Evolutionary conservation across 1,139 yeast genomes (phyloP).

Genomic region (Nakaseomyces bracarensis): DNA sequence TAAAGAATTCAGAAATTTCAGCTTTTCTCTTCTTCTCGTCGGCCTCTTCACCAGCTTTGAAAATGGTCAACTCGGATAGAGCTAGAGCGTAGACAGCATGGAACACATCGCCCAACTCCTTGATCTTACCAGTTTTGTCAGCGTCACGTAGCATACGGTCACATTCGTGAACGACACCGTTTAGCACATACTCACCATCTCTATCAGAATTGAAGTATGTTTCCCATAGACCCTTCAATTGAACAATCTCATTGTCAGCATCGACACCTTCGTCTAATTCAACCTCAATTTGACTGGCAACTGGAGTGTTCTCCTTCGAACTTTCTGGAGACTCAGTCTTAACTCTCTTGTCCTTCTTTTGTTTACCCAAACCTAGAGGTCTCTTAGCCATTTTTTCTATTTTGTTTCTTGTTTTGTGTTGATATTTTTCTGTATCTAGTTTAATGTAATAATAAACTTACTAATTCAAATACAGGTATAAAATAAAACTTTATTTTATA

Average conservation of each 20-base stretch:
- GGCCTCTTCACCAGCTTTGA: slow-evolving; percentile 35
- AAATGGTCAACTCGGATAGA: slow-evolving; percentile 57
- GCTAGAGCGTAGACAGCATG: slow-evolving; percentile 70
- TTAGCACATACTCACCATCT: slow-evolving; percentile 56
- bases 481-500: no score
- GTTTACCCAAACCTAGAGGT: slow-evolving; percentile 59
- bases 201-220: slow-evolving; percentile 48
- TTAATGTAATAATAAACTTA: no score
- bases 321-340: slow-evolving; percentile 11
- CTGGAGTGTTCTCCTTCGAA: slow-evolving; percentile 19
- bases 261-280: slow-evolving; percentile 64
- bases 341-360: slow-evolving; percentile 35
- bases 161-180: slow-evolving; percentile 88
- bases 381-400: slow-evolving; percentile 54
- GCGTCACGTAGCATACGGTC: slow-evolving; percentile 59
- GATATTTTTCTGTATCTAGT: no score
- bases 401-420: not conserved
- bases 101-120: slow-evolving; percentile 47
- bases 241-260: slow-evolving; percentile 70
- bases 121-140: slow-evolving; percentile 29
- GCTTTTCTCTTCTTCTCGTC: slow-evolving; percentile 29
- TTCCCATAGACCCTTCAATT: slow-evolving; percentile 61
- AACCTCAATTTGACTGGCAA: slow-evolving; percentile 39
- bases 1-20: slow-evolving; percentile 47
- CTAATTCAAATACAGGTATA: no score